Base-by-base conservation (phyloP, 805 yeast species). In the Saccharomycopsis sp. region DNA sequence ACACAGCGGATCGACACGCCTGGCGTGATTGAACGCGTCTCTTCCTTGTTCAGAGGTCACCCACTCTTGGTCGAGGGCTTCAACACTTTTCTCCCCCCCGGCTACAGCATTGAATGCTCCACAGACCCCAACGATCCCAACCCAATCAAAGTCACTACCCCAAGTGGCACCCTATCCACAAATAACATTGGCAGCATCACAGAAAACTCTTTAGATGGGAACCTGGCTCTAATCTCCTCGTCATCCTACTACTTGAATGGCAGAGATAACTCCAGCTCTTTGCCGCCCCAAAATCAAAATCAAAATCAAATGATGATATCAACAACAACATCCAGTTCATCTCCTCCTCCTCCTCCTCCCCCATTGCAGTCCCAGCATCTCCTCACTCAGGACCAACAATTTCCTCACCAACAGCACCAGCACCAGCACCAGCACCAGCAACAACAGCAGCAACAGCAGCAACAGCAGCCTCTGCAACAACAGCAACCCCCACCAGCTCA, bases 51-150 rank as follows among this genome's bases (percentile, higher is more conserved):
- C 59, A 74, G 87, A 49, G 98, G 97, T 9, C 95, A 87, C 59
- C 95, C 95, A 2, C 75, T 80, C 48, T 69, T 92, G 54, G 88
- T 92, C 48, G 97, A 92, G 62, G 98, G 99, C 0, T 92, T 92
- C 63, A 92, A 92, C 64, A 89, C 99, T 2, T 92, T 92, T 57
- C 68, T 92, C 50, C 99, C 99, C 1, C 95, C 94, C 16, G 99
- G 99, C 2, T 92, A 87, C 62, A 69, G 83, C 50, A 92, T 92
- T 50, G 95, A 85, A 59, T 92, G 97, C 61, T 81, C 96, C 1
- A 57, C 71, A 39, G 92, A 86, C 56, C 92, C 96, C 5, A 67
- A 81, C 26, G 96, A 88, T 56, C 94, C 94, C 10, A 80, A 83
- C 52, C 92, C 96, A 13, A 86, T 92, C 48, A 73, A 86, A 45